These are phyloP conservation scores for Breviolum minutum DNA, from an alignment of 73 alveolate genomes.

Conservation along the genomic window DNA sequence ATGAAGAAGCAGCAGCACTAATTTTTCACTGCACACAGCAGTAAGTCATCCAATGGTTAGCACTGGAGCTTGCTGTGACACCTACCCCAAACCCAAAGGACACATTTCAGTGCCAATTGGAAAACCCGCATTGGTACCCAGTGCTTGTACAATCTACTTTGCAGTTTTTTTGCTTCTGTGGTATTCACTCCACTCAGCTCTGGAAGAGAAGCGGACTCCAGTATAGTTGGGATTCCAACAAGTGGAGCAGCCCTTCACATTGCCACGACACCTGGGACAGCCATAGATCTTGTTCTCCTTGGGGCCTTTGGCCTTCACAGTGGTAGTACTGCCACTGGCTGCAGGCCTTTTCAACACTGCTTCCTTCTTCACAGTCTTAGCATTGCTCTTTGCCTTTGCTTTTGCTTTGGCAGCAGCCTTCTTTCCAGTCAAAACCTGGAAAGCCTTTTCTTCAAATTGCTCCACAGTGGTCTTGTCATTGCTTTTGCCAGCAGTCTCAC, in stretches of 20 bases:
- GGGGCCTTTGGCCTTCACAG: background rate
- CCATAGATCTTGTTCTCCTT: background rate
- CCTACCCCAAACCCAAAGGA: background rate
- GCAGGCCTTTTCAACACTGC: constrained; percentile 6
- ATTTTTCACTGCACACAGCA: background rate
- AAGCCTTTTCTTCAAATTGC: background rate
- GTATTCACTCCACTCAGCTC: background rate
- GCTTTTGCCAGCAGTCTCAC: background rate
- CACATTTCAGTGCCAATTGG: too few species aligned
- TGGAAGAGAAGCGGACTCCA: background rate
- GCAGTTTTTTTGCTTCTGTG: background rate
- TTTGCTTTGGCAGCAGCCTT: too few species aligned
- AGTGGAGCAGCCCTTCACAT: background rate
- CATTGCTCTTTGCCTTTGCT: too few species aligned
- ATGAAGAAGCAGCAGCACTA: background rate
- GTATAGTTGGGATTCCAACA: background rate
- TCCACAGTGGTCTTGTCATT: background rate
- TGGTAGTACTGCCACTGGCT: background rate
- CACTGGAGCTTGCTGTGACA: background rate
- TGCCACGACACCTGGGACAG: background rate
- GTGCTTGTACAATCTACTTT: background rate
- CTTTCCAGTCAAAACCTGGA: too few species aligned
- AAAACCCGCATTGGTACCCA: background rate
- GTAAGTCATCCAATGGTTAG: background rate
- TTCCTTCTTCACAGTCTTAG: too few species aligned